phyloP scores from a whole-genome alignment of 1,284 basidiomycete species.

The Rhodotorula sp. region DNA sequence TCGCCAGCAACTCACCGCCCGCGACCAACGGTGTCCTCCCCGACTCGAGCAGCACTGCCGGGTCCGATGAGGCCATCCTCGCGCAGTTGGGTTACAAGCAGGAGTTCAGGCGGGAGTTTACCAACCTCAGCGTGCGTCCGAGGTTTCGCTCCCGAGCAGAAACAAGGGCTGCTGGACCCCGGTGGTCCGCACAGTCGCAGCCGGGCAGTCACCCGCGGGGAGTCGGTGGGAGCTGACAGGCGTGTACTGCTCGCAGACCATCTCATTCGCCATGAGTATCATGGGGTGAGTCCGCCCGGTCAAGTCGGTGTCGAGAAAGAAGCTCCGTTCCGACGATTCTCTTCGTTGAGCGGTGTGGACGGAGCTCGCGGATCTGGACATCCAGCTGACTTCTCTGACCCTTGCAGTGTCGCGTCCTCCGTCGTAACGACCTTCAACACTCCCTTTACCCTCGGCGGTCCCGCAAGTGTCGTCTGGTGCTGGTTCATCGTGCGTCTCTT shows the following conservation, averaged over 20 bases:
- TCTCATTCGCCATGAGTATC: slow-evolving; percentile 68
- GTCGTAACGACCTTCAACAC: slow-evolving; percentile 79
- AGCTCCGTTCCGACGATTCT: too few species aligned
- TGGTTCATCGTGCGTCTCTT: slow-evolving; percentile 58
- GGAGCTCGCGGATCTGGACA: too few species aligned
- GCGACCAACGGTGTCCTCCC: too few species aligned
- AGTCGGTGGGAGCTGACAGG: background rate
- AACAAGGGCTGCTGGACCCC: too few species aligned
- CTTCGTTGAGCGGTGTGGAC: too few species aligned
- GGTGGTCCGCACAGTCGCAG: too few species aligned
- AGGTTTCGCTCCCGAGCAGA: too few species aligned
- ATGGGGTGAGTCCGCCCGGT: slow-evolving; percentile 12
- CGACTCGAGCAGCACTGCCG: slow-evolving; percentile 5
- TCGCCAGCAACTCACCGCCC: background rate
- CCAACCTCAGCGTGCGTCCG: slow-evolving; percentile 60
- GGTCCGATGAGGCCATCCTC: slow-evolving; percentile 27
- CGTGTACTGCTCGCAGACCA: slow-evolving; percentile 51
- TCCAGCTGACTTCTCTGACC: background rate
- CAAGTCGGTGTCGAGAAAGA: background rate
- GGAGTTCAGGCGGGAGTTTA: slow-evolving; percentile 72
- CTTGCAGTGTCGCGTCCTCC: slow-evolving; percentile 64
- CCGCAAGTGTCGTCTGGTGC: slow-evolving; percentile 72
- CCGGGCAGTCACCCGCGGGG: too few species aligned
- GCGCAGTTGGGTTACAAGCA: slow-evolving; percentile 34
- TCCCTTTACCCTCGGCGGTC: slow-evolving; percentile 70